Base-by-base conservation (phyloP, 163 green algal species). In the Botryococcus braunii region DNA sequence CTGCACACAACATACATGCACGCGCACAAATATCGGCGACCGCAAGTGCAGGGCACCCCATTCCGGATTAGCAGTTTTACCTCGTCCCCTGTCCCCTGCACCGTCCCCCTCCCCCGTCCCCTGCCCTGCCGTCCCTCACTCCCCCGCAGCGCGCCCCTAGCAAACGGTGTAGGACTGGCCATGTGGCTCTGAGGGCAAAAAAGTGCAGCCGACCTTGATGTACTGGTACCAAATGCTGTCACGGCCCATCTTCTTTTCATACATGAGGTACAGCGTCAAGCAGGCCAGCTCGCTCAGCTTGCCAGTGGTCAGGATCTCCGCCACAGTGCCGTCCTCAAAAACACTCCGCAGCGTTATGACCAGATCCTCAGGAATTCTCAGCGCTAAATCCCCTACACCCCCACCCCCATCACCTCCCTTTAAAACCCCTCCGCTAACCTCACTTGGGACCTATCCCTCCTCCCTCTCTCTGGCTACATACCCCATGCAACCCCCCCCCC, bases 261-360 rank as follows among this genome's bases (percentile, higher is more conserved):
- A 90, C 80, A 91, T 92, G n/a, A 97, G 79, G 75, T 95, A 96
- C 31, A 96, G 81, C 3, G 90, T 84, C 36, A 97, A 78, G 63
- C 78, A 89, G 1, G 91, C 83, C 64, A 98, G 79, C 83, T 97
- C 92, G 41, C 71, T 87, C 41, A 97, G 84, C 79, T 96, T 96
- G 73, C 88, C 83, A 21, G 88, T 92, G 6, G 91, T 95, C 7
- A 97, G 75, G 71, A 97, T 80, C 80, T 98, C 92, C 13, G 89
- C 92, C 78, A 89, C 35, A 7, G 72, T 39, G 61, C 75, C 78
- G 60, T 75, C 71, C 17, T 81, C 69, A 73, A 85, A 82, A 31
- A 83, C 58, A 36, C 71, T 52, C 23, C 92, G 88, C 17, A 98
- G 74, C 0, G 91, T 96, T 0, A 97, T 83, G 0, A 91, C 70